Base-by-base conservation (phyloP, 495 filamentous ascomycete genomes). In the Chaetomidium leptoderma region DNA sequence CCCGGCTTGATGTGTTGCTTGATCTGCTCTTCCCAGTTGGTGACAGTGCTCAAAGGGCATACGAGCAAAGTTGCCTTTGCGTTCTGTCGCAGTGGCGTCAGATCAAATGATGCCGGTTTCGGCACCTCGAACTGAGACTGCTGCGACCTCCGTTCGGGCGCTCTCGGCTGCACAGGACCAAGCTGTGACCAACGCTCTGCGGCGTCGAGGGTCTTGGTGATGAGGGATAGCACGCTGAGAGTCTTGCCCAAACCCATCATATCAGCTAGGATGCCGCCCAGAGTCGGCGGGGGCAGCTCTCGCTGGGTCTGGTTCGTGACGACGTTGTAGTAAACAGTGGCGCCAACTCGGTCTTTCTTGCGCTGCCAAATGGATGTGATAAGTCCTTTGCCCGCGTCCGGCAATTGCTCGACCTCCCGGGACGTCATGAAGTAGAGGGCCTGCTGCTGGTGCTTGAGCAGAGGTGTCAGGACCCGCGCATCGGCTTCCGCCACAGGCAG, bases 171-270 rank as follows among this genome's bases (percentile, higher is more conserved):
- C 8, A 73, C 60, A 11, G 76, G 75, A 9, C 60, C 30, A 19
- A 74, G 67, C 16, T 64, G 65, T 23, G 76, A 76, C 74, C 87
- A 98, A 10, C 73, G 66, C 17, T 70, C 58, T 2, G 90, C 82
- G 26, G 86, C 77, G 0, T 72, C 63, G 3, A 87, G 71, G 0
- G 89, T 86, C 17, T 76, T 78, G 3, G 84, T 73, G 16, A 92
- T 70, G 23, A 97, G 77, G 3, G 91, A 87, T 6, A 98, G 76
- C 29, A 96, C 87, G 66, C 88, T 95, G 45, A 98, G 72, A 0
- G 93, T 97, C 68, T 98, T 98, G 6, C 93, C 93, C 16, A 98
- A 74, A 36, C 93, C 93, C 93, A 98, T 98, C 87, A 96, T 91
- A 67, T 98, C 93, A 7, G 93, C 93, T 21, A 98, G 75, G 30